Base-by-base conservation (phyloP, 345 rosid genomes). In the Toxicodendron radicans region DNA sequence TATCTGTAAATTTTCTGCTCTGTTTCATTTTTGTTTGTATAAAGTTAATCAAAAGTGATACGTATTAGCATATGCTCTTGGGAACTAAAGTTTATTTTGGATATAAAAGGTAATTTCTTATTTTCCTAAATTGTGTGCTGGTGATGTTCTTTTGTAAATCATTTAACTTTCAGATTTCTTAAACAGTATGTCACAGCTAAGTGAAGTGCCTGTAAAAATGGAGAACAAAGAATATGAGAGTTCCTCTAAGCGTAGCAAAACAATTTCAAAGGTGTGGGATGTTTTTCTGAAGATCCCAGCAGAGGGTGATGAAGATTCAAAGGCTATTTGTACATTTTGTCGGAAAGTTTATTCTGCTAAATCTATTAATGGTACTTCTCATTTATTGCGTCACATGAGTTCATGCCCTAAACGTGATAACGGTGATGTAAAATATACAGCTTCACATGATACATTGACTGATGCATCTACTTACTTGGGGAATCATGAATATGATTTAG, bases 231-330 rank as follows among this genome's bases (percentile, higher is more conserved):
- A 64, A 58, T 63, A 21, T 46, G 78, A 75, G 70, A 78, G 57
- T 68, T 32, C 79, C 23, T 10, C 61, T 2, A 73, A 75, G 49
- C 51, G 35, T 23, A 35, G 70, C 10, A 75, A 73, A 78, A 58
- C 75, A 58, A 63, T 67, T 43, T 78, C 82, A 49, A 75, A 72
- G 54, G 78, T 75, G 16, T 72, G 79, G 79, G 79, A 72, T 58
- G 52, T 66, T 71, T 78, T 78, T 8, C 68, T 78, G 69, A 81
- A 78, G 43, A 71, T 81, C 54, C 74, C 81, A 35, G 65, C 74
- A 5, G 52, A 66, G 53, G 62, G 1, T 27, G 27, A 74, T 71
- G 76, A 72, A 18, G 79, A 77, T 68, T 21, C 71, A 20, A 69
- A 78, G 77, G 79, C 79, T 49, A 32, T 78, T 24, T 81, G 77